phyloP scores from a whole-genome alignment of 2,329 filamentous ascomycete species.

The Colletotrichum magnum region DNA sequence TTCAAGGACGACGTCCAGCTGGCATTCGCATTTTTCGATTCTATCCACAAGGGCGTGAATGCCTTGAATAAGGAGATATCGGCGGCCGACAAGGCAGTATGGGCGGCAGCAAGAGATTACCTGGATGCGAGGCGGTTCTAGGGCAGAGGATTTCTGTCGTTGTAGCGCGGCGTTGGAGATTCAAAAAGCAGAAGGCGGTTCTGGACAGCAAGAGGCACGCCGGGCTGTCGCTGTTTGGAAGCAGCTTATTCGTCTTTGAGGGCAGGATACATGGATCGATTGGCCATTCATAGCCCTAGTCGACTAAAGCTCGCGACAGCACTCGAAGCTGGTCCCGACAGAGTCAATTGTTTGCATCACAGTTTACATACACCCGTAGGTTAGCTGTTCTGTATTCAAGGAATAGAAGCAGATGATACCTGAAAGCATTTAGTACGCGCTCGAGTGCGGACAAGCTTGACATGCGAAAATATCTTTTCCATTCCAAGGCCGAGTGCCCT shows the following conservation, averaged over 20 bases:
- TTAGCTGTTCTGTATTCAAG: slow-evolving; percentile 31
- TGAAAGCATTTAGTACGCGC: neutral
- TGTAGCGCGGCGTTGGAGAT: slow-evolving; percentile 40
- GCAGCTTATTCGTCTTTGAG: slow-evolving; percentile 10
- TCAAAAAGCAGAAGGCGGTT: slow-evolving; percentile 35
- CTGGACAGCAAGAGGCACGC: slow-evolving; percentile 32
- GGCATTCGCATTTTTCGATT: slow-evolving; percentile 70
- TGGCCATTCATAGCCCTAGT: slow-evolving; percentile 31
- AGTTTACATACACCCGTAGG: slow-evolving; percentile 36
- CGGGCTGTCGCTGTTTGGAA: neutral
- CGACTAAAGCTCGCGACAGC: neutral
- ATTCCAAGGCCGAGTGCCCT: neutral
- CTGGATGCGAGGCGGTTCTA: slow-evolving; percentile 61
- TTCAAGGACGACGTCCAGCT: slow-evolving; percentile 73
- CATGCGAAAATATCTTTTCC: neutral
- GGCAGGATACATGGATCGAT: slow-evolving; percentile 33
- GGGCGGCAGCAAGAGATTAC: slow-evolving; percentile 70
- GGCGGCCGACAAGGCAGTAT: slow-evolving; percentile 62
- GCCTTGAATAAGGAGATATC: slow-evolving; percentile 64
- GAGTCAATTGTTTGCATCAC: slow-evolving; percentile 30
- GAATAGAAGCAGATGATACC: slow-evolving; percentile 34
- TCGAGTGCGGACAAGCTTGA: neutral
- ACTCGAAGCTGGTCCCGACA: slow-evolving; percentile 12
- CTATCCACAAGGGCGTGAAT: slow-evolving; percentile 70
- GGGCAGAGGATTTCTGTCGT: slow-evolving; percentile 36